A percentile compares a stretch with the other conserved stretches of the same genome.
Evolutionary conservation across 2,329 filamentous ascomycete genomes (phyloP).

Genomic region (Phialophora macrospora): DNA sequence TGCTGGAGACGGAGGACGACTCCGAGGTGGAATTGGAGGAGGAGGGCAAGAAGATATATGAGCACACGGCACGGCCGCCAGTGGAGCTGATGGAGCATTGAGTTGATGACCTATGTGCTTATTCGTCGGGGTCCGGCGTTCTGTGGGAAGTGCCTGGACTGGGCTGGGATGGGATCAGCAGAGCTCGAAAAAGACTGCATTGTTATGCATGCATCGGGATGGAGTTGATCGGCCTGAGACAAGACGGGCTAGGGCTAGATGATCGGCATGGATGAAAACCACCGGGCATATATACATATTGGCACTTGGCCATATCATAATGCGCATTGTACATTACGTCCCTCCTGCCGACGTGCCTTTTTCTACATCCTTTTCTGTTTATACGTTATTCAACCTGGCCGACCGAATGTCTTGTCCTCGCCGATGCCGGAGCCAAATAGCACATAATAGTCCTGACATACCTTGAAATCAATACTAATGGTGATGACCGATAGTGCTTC

Average conservation of each 20-base stretch:
- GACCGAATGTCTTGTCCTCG: neutral
- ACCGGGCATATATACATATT: constrained; percentile 6
- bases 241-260: neutral
- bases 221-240: neutral
- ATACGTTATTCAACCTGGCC: neutral
- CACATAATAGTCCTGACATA: neutral
- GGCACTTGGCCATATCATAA: neutral
- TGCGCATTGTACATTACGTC: neutral
- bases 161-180: neutral
- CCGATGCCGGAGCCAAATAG: neutral
- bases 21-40: constrained; percentile 56
- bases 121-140: neutral
- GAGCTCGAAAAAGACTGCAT: neutral
- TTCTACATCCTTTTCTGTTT: neutral
- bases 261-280: neutral
- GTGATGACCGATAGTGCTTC: neutral
- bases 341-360: neutral
- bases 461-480: neutral
- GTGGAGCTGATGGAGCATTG: constrained; percentile 59
- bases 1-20: constrained; percentile 63
- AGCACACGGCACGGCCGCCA: constrained; percentile 61
- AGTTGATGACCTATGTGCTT: neutral
- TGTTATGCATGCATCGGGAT: neutral
- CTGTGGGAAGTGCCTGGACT: neutral
- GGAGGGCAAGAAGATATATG: constrained; percentile 48